Evolutionary conservation across 495 filamentous ascomycete genomes (phyloP).

Genomic region (Elaphomyces granulatus): DNA sequence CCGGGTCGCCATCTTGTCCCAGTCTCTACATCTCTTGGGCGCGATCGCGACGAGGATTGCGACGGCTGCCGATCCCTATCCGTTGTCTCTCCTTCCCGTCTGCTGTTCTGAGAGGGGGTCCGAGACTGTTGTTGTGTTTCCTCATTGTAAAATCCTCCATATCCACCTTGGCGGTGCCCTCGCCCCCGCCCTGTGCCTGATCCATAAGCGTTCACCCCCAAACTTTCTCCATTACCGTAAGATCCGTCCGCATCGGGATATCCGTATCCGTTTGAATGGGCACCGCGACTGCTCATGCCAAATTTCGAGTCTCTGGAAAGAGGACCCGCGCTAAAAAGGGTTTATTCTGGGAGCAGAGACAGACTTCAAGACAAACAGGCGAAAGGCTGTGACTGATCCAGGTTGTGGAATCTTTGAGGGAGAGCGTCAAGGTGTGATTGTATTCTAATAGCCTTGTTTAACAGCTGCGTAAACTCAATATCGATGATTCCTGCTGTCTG

Average conservation of each 20-base stretch:
- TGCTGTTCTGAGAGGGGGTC: constrained; percentile 20
- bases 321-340: neutral
- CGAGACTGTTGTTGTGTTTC: constrained; percentile 18
- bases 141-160: constrained; percentile 31
- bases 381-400: too few relatives aligned
- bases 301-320: constrained; percentile 1
- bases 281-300: constrained; percentile 31
- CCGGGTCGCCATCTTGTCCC: constrained; percentile 16
- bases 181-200: constrained; percentile 17
- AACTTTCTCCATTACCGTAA: constrained; percentile 25
- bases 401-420: too few relatives aligned
- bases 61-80: constrained; percentile 23
- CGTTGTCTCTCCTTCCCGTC: constrained; percentile 22
- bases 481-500: too few relatives aligned
- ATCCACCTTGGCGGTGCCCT: constrained; percentile 29
- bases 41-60: constrained; percentile 23
- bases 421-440: too few relatives aligned
- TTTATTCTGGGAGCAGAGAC: constrained; percentile 1
- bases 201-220: constrained; percentile 16
- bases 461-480: too few relatives aligned
- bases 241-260: constrained; percentile 24
- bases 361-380: too few relatives aligned
- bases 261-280: constrained; percentile 32
- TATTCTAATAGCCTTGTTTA: too few relatives aligned
- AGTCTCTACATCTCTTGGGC: constrained; percentile 20